Base-by-base conservation (phyloP, 1,284 basidiomycete genomes). In the Abortiporus biennis region DNA sequence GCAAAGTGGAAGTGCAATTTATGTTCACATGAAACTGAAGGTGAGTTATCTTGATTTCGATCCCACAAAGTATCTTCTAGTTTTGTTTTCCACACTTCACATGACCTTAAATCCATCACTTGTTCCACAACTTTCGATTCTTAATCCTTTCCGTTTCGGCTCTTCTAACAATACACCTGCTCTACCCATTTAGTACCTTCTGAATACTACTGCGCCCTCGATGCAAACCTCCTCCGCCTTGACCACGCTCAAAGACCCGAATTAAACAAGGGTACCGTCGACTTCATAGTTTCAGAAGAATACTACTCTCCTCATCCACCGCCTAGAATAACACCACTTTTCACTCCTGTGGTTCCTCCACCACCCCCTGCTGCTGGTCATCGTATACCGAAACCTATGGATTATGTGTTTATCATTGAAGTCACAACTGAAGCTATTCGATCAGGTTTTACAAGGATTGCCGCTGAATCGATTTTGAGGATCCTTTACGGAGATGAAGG, bases 1-100 rank as follows among this genome's bases (percentile, higher is more conserved):
- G 77, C 78, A 47, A 79, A 74, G 51, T 99, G 93, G 90, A 81
- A 77, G 52, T 99, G 96, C 64, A 99, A 98, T 68, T 62, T 99
- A 3, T 99, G 96, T 64, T 68, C 73, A 6, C 77, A 81, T 47
- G 77, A 87, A 51, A 93, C 89, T 16, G 74, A 83, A 67, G 92
- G 92, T 93, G 47, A 49, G 71, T 51, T 11, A 21, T 36, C n/a
- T 29, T 29, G 27, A 29, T 29, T 19, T 36, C 20, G 42, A 21
- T 43, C 24, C 16, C 47, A 16, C 21, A 17, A n/a, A 12, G 16
- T 36, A 21, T 34, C 39, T 20, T 39, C 21, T 20, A 22, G 22
- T 37, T 36, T 19, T 38, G 20, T 9, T 22, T 17, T 22, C 6
- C n/a, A n/a, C n/a, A n/a, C n/a, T n/a, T n/a, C n/a, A n/a, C n/a